Conservation (phyloP, 2,329 filamentous ascomycete genomes). For the Ophiostoma sp. region DNA sequence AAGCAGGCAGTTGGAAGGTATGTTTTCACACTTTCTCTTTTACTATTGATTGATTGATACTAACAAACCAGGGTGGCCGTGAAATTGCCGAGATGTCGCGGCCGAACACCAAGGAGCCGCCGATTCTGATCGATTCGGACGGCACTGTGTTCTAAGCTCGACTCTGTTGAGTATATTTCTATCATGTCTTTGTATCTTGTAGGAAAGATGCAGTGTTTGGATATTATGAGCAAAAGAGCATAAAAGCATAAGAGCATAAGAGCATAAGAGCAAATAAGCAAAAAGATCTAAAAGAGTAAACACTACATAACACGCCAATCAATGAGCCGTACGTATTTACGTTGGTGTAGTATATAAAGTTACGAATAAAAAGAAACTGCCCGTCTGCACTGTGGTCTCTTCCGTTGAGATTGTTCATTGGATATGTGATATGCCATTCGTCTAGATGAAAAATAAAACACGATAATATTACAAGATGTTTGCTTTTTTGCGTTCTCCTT, state of each 20-base stretch:
- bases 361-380: too few relatives aligned
- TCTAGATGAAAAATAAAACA: too few relatives aligned
- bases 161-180: background rate
- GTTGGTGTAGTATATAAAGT: too few relatives aligned
- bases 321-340: too few relatives aligned
- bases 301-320: too few relatives aligned
- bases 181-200: background rate
- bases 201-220: background rate
- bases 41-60: constrained; percentile 7
- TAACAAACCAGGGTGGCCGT: constrained; percentile 63
- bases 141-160: constrained; percentile 73
- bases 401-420: too few relatives aligned
- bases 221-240: background rate
- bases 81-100: constrained; percentile 93
- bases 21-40: constrained; percentile 30
- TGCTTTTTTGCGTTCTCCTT: too few relatives aligned
- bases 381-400: too few relatives aligned
- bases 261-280: background rate
- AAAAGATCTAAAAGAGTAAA: too few relatives aligned
- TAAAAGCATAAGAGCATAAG: background rate
- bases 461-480: too few relatives aligned
- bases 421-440: too few relatives aligned
- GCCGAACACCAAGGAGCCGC: constrained; percentile 92
- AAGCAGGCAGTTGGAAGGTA: constrained; percentile 98
- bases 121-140: constrained; percentile 93